Conservation (phyloP, 176 grass and related monocot genomes). For the Thinopyrum elongatum region DNA sequence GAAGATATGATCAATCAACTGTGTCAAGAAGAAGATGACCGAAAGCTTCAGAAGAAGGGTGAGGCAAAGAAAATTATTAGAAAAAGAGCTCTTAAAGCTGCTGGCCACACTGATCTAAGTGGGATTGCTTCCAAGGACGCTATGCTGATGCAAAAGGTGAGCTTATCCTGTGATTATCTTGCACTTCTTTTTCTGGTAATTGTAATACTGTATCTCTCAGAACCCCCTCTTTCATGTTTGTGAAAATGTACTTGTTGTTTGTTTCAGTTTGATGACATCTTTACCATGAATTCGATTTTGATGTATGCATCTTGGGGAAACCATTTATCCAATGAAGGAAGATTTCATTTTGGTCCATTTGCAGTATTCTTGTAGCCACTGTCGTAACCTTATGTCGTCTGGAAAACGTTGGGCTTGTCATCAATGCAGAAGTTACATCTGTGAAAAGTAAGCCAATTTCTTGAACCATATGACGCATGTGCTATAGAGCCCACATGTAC, state of each 20-base stretch:
- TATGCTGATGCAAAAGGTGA: constrained; percentile 95
- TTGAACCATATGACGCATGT: not conserved
- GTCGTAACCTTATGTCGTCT: constrained; percentile 80
- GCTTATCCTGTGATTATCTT: not conserved
- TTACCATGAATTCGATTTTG: constrained; percentile 43
- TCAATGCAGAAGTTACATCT: constrained; percentile 84
- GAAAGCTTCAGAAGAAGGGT: constrained; percentile 82
- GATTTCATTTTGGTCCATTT: constrained; percentile 99
- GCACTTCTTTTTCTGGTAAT: too few species aligned
- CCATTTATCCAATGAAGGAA: constrained; percentile 94
- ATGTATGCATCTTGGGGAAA: constrained; percentile 79
- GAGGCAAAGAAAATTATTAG: constrained; percentile 91
- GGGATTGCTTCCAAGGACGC: constrained; percentile 87
- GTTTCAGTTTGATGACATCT: constrained; percentile 8
- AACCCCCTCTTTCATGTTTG: not conserved
- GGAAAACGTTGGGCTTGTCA: constrained; percentile 90
- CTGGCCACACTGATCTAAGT: constrained; percentile 81
- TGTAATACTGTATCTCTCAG: too few species aligned
- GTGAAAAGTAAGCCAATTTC: constrained; percentile 74
- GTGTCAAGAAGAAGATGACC: constrained; percentile 85
- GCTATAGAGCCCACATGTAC: not conserved
- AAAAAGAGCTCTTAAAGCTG: constrained; percentile 92
- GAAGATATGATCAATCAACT: constrained; percentile 99
- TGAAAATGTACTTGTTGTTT: constrained; percentile 15
- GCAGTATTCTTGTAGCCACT: constrained; percentile 83